phyloP scores from a whole-genome alignment of 2,329 filamentous ascomycete genomes.

The Fusarium coicis region DNA sequence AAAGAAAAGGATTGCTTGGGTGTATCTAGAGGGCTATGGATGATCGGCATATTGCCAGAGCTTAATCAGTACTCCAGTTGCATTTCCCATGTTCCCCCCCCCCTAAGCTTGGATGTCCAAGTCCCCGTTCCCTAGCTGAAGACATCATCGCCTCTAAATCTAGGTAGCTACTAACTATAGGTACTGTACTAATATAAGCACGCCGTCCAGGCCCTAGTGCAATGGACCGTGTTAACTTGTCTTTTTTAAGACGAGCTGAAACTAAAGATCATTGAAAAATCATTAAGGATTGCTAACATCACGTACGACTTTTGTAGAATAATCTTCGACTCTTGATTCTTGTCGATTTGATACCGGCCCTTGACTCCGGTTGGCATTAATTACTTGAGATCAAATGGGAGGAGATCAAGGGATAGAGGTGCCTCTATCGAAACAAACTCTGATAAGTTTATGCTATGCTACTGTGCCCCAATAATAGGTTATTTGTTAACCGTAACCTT shows the following conservation, averaged over 20 bases:
- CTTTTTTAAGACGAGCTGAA: neutral
- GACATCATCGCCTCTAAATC: constrained; percentile 1
- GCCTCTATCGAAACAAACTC: neutral
- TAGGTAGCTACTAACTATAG: neutral
- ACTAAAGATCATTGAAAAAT: neutral
- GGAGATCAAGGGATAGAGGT: neutral
- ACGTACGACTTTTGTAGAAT: neutral
- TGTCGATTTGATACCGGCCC: constrained; percentile 4
- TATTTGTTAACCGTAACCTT: neutral
- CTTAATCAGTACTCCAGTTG: neutral
- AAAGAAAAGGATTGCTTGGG: neutral
- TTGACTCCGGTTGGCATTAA: neutral
- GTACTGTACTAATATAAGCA: neutral
- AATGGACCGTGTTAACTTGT: constrained; percentile 2
- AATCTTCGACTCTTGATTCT: neutral
- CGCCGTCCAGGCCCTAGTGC: neutral
- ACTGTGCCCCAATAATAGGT: neutral
- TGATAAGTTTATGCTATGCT: neutral
- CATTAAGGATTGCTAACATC: neutral
- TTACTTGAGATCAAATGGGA: neutral
- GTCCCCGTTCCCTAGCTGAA: neutral
- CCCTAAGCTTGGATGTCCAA: constrained; percentile 2
- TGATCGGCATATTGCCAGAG: constrained; percentile 8
- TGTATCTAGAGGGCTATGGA: neutral
- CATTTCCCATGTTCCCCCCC: neutral